Evolutionary conservation across 202 grass and related monocot genomes (phyloP), one percentile per base, ranked within the genome.

Genomic region (Panicum hallii): DNA sequence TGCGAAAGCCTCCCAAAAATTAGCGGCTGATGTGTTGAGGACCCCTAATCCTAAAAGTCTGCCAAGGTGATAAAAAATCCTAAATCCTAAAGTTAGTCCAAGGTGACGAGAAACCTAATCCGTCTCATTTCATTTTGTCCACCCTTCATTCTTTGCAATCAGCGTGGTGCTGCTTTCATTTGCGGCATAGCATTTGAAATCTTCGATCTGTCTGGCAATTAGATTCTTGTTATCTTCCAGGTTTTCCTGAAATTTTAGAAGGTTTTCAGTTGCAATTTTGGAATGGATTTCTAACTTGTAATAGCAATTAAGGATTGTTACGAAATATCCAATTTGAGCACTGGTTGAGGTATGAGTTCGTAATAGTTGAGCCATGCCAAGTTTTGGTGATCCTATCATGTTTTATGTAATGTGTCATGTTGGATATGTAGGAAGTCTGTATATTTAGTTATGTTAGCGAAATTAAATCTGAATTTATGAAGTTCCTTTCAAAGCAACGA

Each of bases 401-500:
- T 84, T 76, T 45, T 26, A 7, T 43, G 36, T 67, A 56, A 63
- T n/a, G 23, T 79, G 20, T 62, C 44, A 42, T 72, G 20, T 36
- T 12, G 65, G 55, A 79, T 72, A 52, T 58, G 36, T 38, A 38
- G 36, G 36, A 38, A 38, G 36, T 38, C 36, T 38, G 36, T 38
- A 38, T 38, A 38, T 62, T 42, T 76, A 77, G 26, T 70, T 79
- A 15, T 53, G 17, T 55, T 12, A 36, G 12, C 47, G 58, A 40
- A 87, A 75, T 55, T 26, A 82, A 69, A 36, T 63, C 15, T 62
- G 68, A 75, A 48, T 65, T 30, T 81, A 28, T 82, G 32, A 60
- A 76, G 46, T 74, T 53, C 63, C 7, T 43, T 82, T n/a, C 60
- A 23, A n/a, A 70, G 54, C 36, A 56, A 61, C 47, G 32, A 70